phyloP scores from a whole-genome alignment of 1,284 basidiomycete species.

The Naganishia cerealis region DNA sequence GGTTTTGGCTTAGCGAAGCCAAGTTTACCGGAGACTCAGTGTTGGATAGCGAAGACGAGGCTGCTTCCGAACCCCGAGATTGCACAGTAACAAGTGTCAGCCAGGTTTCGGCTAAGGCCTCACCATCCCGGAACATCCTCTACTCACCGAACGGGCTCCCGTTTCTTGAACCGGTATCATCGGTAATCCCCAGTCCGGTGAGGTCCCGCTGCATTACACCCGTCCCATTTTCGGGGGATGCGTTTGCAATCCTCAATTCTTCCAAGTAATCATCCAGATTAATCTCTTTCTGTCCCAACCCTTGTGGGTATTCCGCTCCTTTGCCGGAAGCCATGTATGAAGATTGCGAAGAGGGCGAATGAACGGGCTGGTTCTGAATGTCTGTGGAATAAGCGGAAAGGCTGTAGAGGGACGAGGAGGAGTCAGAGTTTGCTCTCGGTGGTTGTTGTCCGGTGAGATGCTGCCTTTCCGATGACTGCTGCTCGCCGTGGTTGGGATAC shows the following conservation, averaged over 20 bases:
- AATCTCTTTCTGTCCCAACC: background rate
- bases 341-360: slow-evolving; percentile 11
- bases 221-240: background rate
- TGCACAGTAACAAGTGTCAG: background rate
- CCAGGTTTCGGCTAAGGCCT: background rate
- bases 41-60: background rate
- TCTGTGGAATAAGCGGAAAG: slow-evolving; percentile 24
- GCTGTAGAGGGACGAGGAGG: slow-evolving; percentile 23
- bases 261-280: slow-evolving; percentile 24
- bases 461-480: background rate
- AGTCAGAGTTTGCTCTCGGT: slow-evolving; percentile 19
- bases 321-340: background rate
- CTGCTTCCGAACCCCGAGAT: background rate
- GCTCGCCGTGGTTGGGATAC: slow-evolving; percentile 1
- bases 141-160: slow-evolving; percentile 11
- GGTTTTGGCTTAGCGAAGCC: background rate
- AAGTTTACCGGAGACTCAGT: slow-evolving; percentile 5
- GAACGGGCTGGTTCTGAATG: slow-evolving; percentile 18
- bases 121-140: background rate
- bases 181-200: slow-evolving; percentile 6
- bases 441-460: background rate
- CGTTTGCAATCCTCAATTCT: slow-evolving; percentile 3
- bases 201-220: background rate
- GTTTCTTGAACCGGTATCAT: background rate
- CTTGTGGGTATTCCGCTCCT: background rate